These are phyloP conservation scores for Bruguiera sexangula DNA, from an alignment of 345 rosid genomes.

Conservation along the genomic window DNA sequence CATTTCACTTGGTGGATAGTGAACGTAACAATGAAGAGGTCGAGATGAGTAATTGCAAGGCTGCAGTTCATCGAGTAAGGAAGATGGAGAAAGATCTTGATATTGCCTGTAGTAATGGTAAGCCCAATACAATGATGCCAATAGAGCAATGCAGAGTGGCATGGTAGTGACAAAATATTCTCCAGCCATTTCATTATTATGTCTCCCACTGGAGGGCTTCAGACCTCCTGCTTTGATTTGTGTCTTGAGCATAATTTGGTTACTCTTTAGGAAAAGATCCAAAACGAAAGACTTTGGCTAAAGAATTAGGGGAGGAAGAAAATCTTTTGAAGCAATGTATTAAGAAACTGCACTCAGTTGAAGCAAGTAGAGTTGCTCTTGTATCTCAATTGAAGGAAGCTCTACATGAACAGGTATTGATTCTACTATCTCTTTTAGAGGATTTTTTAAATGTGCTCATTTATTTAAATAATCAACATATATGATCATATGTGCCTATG, in stretches of 20 bases:
- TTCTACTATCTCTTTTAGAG: background rate
- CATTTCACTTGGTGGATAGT: conserved; percentile 65
- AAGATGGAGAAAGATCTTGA: conserved; percentile 85
- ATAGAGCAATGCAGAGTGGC: background rate
- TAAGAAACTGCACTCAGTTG: conserved; percentile 76
- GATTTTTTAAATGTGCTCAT: background rate
- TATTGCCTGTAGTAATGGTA: conserved; percentile 59
- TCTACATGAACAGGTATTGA: conserved; percentile 63
- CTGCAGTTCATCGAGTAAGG: conserved; percentile 60
- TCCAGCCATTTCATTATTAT: background rate
- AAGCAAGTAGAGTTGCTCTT: conserved; percentile 66
- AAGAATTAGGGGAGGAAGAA: conserved; percentile 76
- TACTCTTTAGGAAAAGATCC: conserved; percentile 52
- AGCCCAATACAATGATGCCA: conserved; percentile 1
- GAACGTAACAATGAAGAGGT: conserved; percentile 77
- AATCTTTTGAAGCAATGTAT: conserved; percentile 61
- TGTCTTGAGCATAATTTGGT: conserved; percentile 10
- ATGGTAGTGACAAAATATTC: conserved; percentile 2
- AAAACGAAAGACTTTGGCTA: conserved; percentile 54
- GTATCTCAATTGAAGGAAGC: conserved; percentile 84
- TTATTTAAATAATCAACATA: background rate
- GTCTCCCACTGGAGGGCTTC: background rate
- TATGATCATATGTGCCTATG: background rate
- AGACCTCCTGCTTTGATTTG: conserved; percentile 13
- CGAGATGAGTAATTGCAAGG: conserved; percentile 77